Evolutionary conservation across 768 basidiomycete genomes (phyloP).

Genomic region (Pleurotus eryngii): DNA sequence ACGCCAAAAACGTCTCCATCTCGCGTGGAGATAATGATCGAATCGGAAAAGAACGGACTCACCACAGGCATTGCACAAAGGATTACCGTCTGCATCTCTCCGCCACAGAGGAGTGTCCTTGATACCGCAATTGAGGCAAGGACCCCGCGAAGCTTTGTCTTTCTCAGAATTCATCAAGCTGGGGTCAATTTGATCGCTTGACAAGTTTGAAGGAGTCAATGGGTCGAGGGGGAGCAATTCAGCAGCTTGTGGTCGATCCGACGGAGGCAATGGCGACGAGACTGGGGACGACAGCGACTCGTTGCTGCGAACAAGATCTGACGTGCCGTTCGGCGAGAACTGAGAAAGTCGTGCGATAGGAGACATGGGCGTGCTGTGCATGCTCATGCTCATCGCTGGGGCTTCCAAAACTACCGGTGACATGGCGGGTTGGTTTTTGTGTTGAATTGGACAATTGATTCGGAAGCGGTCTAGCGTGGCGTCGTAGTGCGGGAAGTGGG

Average conservation of each 20-base stretch:
- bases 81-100: conserved; percentile 75
- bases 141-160: conserved; percentile 33
- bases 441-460: not conserved
- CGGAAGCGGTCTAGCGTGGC: not conserved
- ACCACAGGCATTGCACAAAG: conserved; percentile 91
- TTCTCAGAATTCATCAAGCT: conserved; percentile 7
- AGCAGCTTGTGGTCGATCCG: not conserved
- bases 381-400: conserved; percentile 45
- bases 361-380: conserved; percentile 41
- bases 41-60: conserved; percentile 31
- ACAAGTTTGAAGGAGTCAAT: conserved; percentile 1
- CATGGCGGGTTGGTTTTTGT: conserved; percentile 28
- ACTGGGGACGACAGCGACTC: not conserved
- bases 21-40: conserved; percentile 9
- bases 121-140: conserved; percentile 77
- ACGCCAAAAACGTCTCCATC: conserved; percentile 3
- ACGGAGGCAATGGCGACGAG: not conserved
- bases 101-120: conserved; percentile 81
- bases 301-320: not conserved
- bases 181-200: conserved; percentile 3
- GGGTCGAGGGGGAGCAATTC: not conserved
- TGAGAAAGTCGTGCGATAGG: conserved; percentile 47
- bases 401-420: conserved; percentile 57
- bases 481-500: no score
- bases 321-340: conserved; percentile 27